These are phyloP conservation scores for Colletotrichum aenigma DNA, from an alignment of 2,329 filamentous ascomycete genomes.

Conservation along the genomic window DNA sequence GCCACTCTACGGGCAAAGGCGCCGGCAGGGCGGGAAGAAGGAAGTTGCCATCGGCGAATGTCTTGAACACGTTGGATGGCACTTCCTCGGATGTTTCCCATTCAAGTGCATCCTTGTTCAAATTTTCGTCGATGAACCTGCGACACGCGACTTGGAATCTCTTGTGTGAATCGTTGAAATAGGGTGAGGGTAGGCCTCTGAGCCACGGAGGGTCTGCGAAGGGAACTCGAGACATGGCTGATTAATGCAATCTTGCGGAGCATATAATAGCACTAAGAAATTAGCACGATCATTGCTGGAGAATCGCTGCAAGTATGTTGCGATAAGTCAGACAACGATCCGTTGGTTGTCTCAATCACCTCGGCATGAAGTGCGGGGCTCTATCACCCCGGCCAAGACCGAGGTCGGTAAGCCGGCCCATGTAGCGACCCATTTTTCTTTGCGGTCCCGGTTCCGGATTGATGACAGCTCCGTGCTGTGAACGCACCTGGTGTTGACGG, in stretches of 20 bases:
- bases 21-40: conserved; percentile 72
- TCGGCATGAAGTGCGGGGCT: not conserved
- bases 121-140: conserved; percentile 67
- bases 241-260: not conserved
- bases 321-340: too few relatives aligned
- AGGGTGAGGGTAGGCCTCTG: conserved; percentile 71
- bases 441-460: fast-evolving
- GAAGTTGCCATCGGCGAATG: conserved; percentile 71
- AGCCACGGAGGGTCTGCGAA: conserved; percentile 79
- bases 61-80: conserved; percentile 66
- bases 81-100: conserved; percentile 72
- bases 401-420: not conserved
- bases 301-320: too few relatives aligned
- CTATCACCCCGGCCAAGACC: not conserved
- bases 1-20: conserved; percentile 70
- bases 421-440: not conserved
- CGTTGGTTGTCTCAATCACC: not conserved
- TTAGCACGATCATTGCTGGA: too few relatives aligned
- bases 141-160: conserved; percentile 72
- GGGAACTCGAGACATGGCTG: conserved; percentile 40
- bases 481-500: too few relatives aligned
- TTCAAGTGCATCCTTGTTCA: conserved; percentile 66
- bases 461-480: not conserved
- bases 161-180: conserved; percentile 70
- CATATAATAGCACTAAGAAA: not conserved